Percentiles rank a stretch among this genome's conserved stretches.
phyloP scores from a whole-genome alignment of 352 stramenopile species.

The Plasmopara halstedii region DNA sequence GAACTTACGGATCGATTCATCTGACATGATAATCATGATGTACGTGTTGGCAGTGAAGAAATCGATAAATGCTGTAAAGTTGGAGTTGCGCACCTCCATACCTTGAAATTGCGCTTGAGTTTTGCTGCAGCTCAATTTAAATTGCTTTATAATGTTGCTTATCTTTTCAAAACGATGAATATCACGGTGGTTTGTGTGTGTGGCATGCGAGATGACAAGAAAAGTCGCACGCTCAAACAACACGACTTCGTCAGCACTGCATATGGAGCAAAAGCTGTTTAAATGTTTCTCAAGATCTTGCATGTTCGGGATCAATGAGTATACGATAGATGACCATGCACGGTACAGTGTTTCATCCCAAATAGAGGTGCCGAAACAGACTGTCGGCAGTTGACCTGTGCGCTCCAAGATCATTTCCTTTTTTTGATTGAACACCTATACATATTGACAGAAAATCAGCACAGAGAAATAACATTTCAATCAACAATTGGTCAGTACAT shows the following conservation, averaged over 20 bases:
- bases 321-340: constrained; percentile 98
- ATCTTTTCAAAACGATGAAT: constrained; percentile 99
- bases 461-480: too few relatives aligned
- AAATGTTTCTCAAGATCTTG: constrained; percentile 93
- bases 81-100: constrained; percentile 95
- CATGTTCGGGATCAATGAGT: constrained; percentile 99
- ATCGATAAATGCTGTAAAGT: constrained; percentile 98
- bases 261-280: constrained; percentile 96
- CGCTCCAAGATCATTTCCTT: constrained; percentile 90
- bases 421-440: constrained; percentile 91
- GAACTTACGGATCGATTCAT: constrained; percentile 80
- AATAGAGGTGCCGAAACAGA: constrained; percentile 97
- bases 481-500: too few relatives aligned
- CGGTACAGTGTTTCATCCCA: constrained; percentile 99
- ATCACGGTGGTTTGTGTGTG: constrained; percentile 88
- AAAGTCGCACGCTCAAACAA: constrained; percentile 99
- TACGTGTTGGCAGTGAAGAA: constrained; percentile 98
- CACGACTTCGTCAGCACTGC: constrained; percentile 95
- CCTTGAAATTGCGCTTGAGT: constrained; percentile 97
- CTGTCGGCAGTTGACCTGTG: constrained; percentile 80
- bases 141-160: constrained; percentile 99
- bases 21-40: constrained; percentile 98
- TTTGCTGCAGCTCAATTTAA: constrained; percentile 99
- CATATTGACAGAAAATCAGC: too few relatives aligned
- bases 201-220: constrained; percentile 96